Percentiles rank a stretch among this genome's conserved stretches.
These are phyloP conservation scores for Aspergillus sp. DNA, from an alignment of 2,329 filamentous ascomycete genomes.

Conservation along the genomic window DNA sequence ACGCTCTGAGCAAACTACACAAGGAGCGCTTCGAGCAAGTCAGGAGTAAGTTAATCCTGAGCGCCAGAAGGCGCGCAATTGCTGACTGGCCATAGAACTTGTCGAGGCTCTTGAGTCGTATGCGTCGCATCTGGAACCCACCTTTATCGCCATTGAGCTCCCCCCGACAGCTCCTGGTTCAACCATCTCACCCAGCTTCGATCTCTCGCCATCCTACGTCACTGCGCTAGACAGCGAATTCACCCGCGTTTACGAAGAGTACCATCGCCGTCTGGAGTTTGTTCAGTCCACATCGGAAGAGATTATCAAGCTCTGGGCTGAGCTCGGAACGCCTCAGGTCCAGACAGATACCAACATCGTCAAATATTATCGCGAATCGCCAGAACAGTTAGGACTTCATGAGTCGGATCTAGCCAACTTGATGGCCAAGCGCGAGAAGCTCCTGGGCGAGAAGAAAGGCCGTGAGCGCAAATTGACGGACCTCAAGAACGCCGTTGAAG, in stretches of 20 bases:
- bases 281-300: slow-evolving; percentile 77
- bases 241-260: slow-evolving; percentile 93
- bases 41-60: slow-evolving; percentile 66
- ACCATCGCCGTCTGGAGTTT: slow-evolving; percentile 74
- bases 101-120: slow-evolving; percentile 93
- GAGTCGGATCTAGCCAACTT: slow-evolving; percentile 79
- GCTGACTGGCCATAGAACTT: slow-evolving; percentile 65
- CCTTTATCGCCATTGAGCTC: slow-evolving; percentile 81
- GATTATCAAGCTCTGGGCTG: slow-evolving; percentile 92
- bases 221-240: slow-evolving; percentile 87
- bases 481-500: slow-evolving; percentile 74
- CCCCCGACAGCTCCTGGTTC: slow-evolving; percentile 79
- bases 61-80: neutral
- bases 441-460: slow-evolving; percentile 83
- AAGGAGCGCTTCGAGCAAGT: slow-evolving; percentile 93
- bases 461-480: slow-evolving; percentile 78
- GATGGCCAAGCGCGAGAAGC: slow-evolving; percentile 72
- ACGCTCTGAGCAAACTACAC: slow-evolving; percentile 76
- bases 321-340: slow-evolving; percentile 89
- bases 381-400: slow-evolving; percentile 91
- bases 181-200: slow-evolving; percentile 77
- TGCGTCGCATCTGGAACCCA: slow-evolving; percentile 88
- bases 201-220: slow-evolving; percentile 88
- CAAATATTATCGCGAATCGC: slow-evolving; percentile 83
- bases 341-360: slow-evolving; percentile 88